Conservation (phyloP, 768 basidiomycete species). For the Xerocomellus intermedius region DNA sequence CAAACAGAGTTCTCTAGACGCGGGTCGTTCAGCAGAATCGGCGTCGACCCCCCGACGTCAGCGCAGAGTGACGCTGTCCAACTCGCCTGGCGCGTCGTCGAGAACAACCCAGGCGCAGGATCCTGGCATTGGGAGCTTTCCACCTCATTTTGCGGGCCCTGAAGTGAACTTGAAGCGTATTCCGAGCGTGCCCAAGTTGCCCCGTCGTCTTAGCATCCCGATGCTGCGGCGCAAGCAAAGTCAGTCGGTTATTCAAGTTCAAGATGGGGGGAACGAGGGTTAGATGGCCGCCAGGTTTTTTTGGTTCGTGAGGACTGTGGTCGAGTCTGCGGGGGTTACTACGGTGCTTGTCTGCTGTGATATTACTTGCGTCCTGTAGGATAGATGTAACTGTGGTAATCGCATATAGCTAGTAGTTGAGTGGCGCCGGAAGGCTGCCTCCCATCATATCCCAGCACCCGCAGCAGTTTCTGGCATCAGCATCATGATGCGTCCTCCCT, state of each 20-base stretch:
- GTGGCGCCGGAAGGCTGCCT: no score
- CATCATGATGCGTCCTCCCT: no score
- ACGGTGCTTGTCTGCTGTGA: neutral
- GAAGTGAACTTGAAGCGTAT: slow-evolving; percentile 11
- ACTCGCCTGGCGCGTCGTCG: slow-evolving; percentile 5
- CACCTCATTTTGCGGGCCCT: neutral
- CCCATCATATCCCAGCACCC: no score
- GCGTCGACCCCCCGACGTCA: slow-evolving; percentile 5
- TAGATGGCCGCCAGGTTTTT: neutral
- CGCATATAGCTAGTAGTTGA: neutral
- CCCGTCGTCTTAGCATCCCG: slow-evolving; percentile 29
- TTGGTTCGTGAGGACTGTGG: neutral
- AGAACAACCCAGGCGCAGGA: neutral
- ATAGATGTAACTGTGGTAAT: neutral
- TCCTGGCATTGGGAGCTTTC: neutral
- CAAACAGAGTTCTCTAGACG: slow-evolving; percentile 5
- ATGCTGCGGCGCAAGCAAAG: slow-evolving; percentile 30
- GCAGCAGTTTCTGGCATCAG: no score
- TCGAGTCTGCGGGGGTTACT: neutral
- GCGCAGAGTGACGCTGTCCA: slow-evolving; percentile 24
- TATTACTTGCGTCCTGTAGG: neutral
- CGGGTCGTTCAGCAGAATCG: neutral
- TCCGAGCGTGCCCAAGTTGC: slow-evolving; percentile 25
- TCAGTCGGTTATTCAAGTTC: slow-evolving; percentile 6
- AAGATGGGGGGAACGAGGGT: neutral